Conservation (phyloP, 164 flowering plant genomes). For the Kalanchoe fedtschenkoi region DNA sequence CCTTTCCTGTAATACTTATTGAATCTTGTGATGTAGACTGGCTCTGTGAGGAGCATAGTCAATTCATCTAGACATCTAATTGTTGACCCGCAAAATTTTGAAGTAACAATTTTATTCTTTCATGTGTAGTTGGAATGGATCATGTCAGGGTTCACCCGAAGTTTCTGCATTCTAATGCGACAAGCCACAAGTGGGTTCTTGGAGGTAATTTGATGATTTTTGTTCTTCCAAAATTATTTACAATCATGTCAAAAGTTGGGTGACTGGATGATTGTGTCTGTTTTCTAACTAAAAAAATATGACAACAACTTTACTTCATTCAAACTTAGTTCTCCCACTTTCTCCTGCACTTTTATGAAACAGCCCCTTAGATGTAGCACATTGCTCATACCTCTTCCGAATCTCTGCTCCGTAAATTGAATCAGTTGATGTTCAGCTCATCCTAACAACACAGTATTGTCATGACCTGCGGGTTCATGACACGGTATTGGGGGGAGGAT, state of each 20-base stretch:
- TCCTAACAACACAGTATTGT: too few species aligned
- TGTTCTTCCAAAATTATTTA: not conserved
- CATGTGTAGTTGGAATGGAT: constrained; percentile 68
- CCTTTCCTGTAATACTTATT: too few species aligned
- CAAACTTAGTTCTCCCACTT: not conserved
- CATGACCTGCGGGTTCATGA: too few species aligned
- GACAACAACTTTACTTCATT: not conserved
- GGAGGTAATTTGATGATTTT: constrained; percentile 48
- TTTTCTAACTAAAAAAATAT: not conserved
- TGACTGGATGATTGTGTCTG: not conserved
- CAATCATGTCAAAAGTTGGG: not conserved
- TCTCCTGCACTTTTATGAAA: not conserved
- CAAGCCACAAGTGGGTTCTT: constrained; percentile 99
- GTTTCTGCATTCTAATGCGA: constrained; percentile 96
- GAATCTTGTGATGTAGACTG: too few species aligned
- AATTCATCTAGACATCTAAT: not conserved
- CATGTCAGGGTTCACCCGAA: constrained; percentile 94
- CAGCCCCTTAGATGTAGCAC: not conserved
- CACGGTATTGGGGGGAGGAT: too few species aligned
- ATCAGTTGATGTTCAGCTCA: too few species aligned
- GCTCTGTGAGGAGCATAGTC: not conserved
- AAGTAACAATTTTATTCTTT: not conserved
- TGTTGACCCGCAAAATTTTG: not conserved
- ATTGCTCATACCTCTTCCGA: not conserved
- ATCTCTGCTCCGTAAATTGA: too few species aligned